These are phyloP conservation scores for Plasmodium vinckei DNA, from an alignment of 169 alveolate species.

Conservation along the genomic window DNA sequence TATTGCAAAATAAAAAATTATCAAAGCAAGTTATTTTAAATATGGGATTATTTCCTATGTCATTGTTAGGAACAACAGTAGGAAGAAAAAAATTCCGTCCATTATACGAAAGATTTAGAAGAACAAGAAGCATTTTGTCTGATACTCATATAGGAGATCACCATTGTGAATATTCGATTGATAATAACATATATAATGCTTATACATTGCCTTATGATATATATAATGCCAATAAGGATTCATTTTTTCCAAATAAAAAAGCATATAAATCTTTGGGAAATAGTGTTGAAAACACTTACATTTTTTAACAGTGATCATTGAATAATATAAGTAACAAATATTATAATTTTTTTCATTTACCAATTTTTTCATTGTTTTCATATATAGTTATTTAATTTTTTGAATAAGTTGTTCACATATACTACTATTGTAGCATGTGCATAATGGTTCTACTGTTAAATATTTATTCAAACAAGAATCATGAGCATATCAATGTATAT, in stretches of 20 bases:
- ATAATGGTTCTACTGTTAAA: conserved; percentile 3
- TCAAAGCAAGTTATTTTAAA: conserved; percentile 82
- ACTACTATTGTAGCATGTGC: neutral
- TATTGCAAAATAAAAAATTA: conserved; percentile 80
- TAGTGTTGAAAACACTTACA: conserved; percentile 49
- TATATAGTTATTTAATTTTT: no score
- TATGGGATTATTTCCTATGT: conserved; percentile 84
- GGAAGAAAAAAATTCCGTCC: conserved; percentile 82
- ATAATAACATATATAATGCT: conserved; percentile 69
- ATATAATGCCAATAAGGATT: conserved; percentile 52
- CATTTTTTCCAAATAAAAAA: conserved; percentile 32
- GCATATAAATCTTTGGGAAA: conserved; percentile 1
- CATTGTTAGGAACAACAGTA: conserved; percentile 82
- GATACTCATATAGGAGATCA: conserved; percentile 83
- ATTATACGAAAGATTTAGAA: conserved; percentile 79
- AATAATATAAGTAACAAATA: neutral
- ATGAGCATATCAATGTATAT: neutral
- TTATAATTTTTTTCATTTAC: neutral
- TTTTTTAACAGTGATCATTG: conserved; percentile 18
- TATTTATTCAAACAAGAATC: no score
- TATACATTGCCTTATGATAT: conserved; percentile 75
- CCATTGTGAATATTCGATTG: conserved; percentile 80
- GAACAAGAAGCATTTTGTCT: conserved; percentile 82
- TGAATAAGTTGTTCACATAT: neutral
- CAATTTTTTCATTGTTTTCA: neutral